Conservation (phyloP, 768 basidiomycete species). For the Lactarius indigo region DNA sequence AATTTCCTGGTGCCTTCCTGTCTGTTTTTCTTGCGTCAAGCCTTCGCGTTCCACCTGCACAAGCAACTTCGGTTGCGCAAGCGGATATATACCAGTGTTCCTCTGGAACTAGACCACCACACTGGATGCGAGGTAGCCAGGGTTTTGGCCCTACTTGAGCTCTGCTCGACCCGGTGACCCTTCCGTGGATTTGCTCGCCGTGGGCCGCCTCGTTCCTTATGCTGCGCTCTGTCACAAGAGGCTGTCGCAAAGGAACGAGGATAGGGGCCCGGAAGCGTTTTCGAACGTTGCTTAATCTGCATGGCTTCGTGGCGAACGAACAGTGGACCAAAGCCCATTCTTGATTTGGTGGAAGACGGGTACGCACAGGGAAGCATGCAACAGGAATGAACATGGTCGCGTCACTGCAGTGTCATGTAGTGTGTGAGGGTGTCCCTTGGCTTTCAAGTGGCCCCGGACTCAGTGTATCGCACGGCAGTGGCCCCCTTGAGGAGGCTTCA, state of each 20-base stretch:
- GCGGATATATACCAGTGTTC: constrained; percentile 10
- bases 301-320: constrained; percentile 17
- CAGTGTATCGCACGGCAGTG: constrained; percentile 15
- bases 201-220: constrained; percentile 14
- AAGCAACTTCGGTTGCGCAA: neutral
- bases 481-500: neutral
- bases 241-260: constrained; percentile 10
- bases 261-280: constrained; percentile 23
- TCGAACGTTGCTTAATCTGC: constrained; percentile 23
- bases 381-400: constrained; percentile 6
- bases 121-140: constrained; percentile 21
- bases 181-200: constrained; percentile 26
- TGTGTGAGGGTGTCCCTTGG: constrained; percentile 13
- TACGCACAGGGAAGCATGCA: constrained; percentile 21
- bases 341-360: constrained; percentile 11
- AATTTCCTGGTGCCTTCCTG: constrained; percentile 13
- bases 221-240: constrained; percentile 9
- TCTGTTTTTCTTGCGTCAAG: constrained; percentile 11
- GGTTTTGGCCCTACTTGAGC: constrained; percentile 19
- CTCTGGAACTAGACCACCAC: constrained; percentile 17
- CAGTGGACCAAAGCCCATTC: constrained; percentile 2
- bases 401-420: constrained; percentile 12
- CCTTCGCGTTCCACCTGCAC: constrained; percentile 2
- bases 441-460: constrained; percentile 10
- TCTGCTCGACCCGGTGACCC: constrained; percentile 24